Conservation (phyloP, 768 basidiomycete genomes). For the Amylocystis lapponica region DNA sequence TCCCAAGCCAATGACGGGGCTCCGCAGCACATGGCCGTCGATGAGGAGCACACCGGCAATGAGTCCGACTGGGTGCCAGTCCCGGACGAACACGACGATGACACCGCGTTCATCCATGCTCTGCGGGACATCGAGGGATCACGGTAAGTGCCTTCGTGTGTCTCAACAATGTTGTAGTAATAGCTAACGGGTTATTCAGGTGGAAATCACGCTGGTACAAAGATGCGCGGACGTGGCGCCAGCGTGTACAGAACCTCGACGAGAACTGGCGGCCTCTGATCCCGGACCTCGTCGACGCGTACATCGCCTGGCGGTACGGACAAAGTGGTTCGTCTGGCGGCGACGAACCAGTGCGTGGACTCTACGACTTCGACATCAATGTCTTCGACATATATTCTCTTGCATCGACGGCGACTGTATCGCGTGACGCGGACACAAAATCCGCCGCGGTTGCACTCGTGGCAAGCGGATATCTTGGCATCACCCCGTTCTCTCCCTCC, state of each 20-base stretch:
- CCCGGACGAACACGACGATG: no score
- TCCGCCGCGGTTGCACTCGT: conserved; percentile 1
- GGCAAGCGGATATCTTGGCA: conserved; percentile 4
- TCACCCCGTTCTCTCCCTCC: conserved; percentile 1
- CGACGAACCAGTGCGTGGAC: not conserved
- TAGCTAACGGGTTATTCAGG: no score
- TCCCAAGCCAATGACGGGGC: no score
- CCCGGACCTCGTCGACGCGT: not conserved
- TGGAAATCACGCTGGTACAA: no score
- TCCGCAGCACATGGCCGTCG: no score
- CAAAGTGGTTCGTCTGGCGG: not conserved
- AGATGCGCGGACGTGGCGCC: conserved; percentile 5
- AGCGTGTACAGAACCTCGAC: conserved; percentile 1
- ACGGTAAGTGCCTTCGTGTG: no score
- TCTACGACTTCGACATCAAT: conserved; percentile 3
- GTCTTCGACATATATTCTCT: conserved; percentile 4
- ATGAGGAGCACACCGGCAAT: no score
- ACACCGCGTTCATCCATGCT: no score
- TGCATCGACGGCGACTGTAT: not conserved
- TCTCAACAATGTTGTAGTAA: no score
- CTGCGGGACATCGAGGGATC: no score
- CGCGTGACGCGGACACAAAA: not conserved
- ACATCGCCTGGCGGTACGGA: conserved; percentile 7
- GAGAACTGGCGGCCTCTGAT: not conserved
- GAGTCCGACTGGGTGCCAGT: no score